Conservation (phyloP, 2,329 filamentous ascomycete species). For the Biscogniauxia mediterranea region DNA sequence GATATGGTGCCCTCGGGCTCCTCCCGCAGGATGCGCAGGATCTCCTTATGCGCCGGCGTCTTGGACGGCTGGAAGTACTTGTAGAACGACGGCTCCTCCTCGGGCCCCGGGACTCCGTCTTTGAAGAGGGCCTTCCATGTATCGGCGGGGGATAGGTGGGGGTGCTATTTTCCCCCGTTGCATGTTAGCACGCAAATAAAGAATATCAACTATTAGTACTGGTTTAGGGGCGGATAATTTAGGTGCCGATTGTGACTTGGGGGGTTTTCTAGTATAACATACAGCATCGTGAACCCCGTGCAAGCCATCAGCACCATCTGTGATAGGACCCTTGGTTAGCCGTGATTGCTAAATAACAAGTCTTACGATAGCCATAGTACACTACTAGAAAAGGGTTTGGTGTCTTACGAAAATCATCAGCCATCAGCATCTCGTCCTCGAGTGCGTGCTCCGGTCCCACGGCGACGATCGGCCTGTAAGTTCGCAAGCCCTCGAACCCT, state of each 20-base stretch:
- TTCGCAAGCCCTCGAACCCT: conserved; percentile 71
- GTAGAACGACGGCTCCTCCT: conserved; percentile 46
- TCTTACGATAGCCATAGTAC: too few relatives aligned
- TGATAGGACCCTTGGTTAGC: conserved; percentile 8
- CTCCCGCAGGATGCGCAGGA: conserved; percentile 79
- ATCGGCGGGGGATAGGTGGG: conserved; percentile 71
- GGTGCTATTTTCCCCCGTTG: conserved; percentile 49
- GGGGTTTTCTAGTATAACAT: conserved; percentile 23
- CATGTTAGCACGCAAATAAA: not conserved
- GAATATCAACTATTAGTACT: not conserved
- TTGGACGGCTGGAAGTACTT: conserved; percentile 74
- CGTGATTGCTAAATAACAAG: not conserved
- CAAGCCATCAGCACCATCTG: conserved; percentile 74
- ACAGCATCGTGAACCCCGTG: conserved; percentile 68
- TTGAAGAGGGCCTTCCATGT: conserved; percentile 71
- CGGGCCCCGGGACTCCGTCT: conserved; percentile 28
- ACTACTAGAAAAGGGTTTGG: not conserved
- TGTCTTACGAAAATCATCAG: conserved; percentile 80
- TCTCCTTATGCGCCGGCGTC: conserved; percentile 75
- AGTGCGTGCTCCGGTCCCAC: conserved; percentile 84
- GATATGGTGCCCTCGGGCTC: conserved; percentile 82
- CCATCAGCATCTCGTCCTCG: conserved; percentile 76
- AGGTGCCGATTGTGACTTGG: not conserved
- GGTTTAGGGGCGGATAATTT: not conserved
- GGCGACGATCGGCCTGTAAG: conserved; percentile 78